Conservation (phyloP, 257 asterid genomes). For the Galeopsis tetrahit region DNA sequence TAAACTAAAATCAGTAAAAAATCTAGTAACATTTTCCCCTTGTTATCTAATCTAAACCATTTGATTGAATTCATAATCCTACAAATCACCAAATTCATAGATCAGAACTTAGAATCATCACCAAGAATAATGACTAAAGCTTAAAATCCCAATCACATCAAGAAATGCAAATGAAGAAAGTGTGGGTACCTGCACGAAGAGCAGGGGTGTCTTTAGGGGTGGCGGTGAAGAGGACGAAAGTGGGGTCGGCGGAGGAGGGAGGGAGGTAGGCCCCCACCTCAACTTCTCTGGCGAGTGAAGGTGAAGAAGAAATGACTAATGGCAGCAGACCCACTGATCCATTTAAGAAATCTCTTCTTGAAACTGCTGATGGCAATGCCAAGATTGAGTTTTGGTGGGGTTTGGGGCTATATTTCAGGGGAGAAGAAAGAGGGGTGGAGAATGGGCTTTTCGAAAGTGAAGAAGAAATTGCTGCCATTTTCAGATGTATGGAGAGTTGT, state of each 20-base stretch:
- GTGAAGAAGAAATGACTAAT: constrained; percentile 44
- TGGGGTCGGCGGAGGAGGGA: constrained; percentile 65
- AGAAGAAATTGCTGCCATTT: constrained; percentile 53
- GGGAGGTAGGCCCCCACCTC: constrained; percentile 92
- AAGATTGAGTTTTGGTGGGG: constrained; percentile 34
- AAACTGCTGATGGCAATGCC: constrained; percentile 22
- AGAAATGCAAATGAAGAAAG: constrained; percentile 22
- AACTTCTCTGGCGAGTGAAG: constrained; percentile 69
- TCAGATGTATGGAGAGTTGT: not conserved
- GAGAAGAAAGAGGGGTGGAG: constrained; percentile 28
- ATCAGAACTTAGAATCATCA: not conserved
- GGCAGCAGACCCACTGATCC: constrained; percentile 63
- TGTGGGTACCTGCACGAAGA: constrained; percentile 85
- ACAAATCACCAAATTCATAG: not conserved
- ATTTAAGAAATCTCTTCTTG: constrained; percentile 68
- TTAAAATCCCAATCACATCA: no score
- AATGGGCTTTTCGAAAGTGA: constrained; percentile 42
- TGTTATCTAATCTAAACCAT: no score
- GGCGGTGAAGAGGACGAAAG: constrained; percentile 88
- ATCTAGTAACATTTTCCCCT: not conserved
- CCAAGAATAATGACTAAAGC: no score
- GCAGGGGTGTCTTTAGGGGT: constrained; percentile 93
- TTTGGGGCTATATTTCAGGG: constrained; percentile 33
- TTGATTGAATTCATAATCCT: not conserved
- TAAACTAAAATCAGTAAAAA: no score